Conservation (phyloP, 176 grass and related monocot genomes). For the Oryza meyeriana region DNA sequence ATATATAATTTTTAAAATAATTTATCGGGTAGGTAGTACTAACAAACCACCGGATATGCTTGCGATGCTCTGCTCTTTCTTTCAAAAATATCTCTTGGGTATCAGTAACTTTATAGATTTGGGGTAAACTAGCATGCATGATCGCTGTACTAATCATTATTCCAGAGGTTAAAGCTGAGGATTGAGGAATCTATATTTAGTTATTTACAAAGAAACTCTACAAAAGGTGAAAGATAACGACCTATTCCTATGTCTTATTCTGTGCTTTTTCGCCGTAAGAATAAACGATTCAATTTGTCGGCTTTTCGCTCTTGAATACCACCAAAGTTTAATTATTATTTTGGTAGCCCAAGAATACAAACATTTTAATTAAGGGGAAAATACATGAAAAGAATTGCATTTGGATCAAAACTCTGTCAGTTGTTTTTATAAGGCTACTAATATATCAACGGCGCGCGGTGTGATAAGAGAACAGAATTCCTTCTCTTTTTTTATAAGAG, state of each 20-base stretch:
- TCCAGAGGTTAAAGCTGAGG: background rate
- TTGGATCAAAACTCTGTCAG: background rate
- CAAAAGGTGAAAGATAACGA: background rate
- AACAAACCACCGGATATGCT: background rate
- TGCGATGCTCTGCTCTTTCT: background rate
- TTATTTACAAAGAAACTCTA: background rate
- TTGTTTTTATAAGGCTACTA: background rate
- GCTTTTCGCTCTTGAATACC: background rate
- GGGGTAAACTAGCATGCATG: background rate
- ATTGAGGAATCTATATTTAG: background rate
- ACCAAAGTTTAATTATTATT: background rate
- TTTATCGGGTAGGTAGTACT: too few relatives aligned
- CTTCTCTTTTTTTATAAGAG: too few relatives aligned
- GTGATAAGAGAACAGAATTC: too few relatives aligned
- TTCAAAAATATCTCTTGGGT: background rate
- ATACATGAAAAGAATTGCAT: background rate
- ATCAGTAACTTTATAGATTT: background rate
- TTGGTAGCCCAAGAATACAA: background rate
- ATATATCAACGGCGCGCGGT: too few relatives aligned
- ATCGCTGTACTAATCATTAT: background rate
- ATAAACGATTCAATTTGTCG: background rate
- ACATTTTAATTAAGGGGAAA: background rate
- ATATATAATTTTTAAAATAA: too few relatives aligned
- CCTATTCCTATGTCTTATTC: background rate
- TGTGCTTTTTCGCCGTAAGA: background rate